Conservation (phyloP, 208 protist species). For the Leishmania tarentolae region DNA sequence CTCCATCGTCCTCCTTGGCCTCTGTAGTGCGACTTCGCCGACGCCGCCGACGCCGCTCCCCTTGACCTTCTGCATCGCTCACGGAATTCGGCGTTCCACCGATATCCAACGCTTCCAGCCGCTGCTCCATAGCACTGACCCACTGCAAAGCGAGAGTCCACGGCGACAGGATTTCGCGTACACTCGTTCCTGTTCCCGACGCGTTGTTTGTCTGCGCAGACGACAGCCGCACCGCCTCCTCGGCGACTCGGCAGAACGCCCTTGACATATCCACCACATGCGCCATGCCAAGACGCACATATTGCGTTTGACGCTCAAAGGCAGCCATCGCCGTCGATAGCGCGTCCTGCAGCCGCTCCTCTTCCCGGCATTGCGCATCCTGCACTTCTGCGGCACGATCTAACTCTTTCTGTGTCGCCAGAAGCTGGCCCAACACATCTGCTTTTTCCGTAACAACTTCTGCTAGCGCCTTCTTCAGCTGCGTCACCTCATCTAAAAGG, state of each 20-base stretch:
- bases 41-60: neutral
- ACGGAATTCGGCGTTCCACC: neutral
- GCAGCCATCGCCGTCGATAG: conserved; percentile 1
- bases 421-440: conserved; percentile 9
- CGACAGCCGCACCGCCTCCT: neutral
- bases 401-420: conserved; percentile 2
- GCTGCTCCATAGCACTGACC: conserved; percentile 11
- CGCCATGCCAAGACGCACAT: conserved; percentile 8
- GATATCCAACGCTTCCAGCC: conserved; percentile 1
- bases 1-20: neutral
- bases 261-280: conserved; percentile 12
- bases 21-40: neutral
- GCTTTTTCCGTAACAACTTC: neutral
- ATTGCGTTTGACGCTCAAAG: conserved; percentile 7
- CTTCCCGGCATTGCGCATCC: conserved; percentile 18
- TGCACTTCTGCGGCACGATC: conserved; percentile 19
- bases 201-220: no score
- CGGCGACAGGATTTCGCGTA: neutral
- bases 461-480: neutral
- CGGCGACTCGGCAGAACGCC: neutral
- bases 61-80: neutral
- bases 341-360: conserved; percentile 7
- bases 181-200: neutral
- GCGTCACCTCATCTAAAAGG: conserved; percentile 13
- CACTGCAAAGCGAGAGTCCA: conserved; percentile 9